Percentiles rank a stretch among this genome's conserved stretches.
These are phyloP conservation scores for Ceratorhiza oryzae-sativae DNA, from an alignment of 1,284 basidiomycete species.

Conservation along the genomic window DNA sequence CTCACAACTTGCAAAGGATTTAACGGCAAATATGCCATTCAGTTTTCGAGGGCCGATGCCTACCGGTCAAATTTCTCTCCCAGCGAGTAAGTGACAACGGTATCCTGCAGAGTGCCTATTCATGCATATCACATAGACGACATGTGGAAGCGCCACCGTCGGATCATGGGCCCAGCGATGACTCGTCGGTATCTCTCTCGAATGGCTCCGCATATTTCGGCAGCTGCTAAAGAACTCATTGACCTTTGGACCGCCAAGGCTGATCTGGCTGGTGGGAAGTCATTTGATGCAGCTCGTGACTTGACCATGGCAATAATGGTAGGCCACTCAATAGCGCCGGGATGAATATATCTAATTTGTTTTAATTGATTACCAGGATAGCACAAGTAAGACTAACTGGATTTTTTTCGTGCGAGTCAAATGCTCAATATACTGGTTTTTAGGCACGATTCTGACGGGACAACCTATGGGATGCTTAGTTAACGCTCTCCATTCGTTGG, in stretches of 20 bases:
- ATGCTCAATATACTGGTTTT: neutral
- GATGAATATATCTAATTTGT: neutral
- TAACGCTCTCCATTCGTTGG: neutral
- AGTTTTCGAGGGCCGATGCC: neutral
- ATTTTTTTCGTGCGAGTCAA: too few species aligned
- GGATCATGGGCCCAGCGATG: slow-evolving; percentile 4
- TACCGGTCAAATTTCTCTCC: neutral
- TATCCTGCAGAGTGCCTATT: neutral
- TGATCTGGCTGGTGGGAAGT: neutral
- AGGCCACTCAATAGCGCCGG: too few species aligned
- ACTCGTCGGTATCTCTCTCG: slow-evolving; percentile 10
- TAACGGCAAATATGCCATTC: neutral
- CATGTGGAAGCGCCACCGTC: slow-evolving; percentile 16
- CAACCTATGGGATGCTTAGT: neutral
- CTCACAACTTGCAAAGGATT: neutral
- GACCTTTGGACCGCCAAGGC: neutral
- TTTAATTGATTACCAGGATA: neutral
- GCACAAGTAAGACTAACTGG: neutral
- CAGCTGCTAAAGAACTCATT: neutral
- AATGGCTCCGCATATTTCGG: neutral
- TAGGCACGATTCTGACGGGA: neutral
- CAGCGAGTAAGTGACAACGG: neutral
- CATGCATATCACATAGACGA: neutral
- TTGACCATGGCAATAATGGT: neutral
- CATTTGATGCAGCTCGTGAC: neutral